Evolutionary conservation across 2,329 filamentous ascomycete species (phyloP), one percentile per base, ranked within the genome.

Genomic region (Pseudodiploospora longispora): DNA sequence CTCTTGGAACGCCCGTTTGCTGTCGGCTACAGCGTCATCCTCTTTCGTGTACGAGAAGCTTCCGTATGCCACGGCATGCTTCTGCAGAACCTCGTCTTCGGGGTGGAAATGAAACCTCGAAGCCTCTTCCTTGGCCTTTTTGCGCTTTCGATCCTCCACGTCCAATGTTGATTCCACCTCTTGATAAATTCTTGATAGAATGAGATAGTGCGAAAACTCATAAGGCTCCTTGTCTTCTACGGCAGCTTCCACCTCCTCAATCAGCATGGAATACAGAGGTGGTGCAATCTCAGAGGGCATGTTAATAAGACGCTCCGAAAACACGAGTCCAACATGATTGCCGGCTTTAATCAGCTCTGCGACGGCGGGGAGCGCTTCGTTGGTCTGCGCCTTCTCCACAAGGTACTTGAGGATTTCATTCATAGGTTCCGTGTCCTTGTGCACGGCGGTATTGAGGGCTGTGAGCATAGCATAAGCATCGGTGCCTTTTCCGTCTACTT

Each of bases 241-340:
- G 1, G 93, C 93, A 60, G 84, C 90, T 57, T 84, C 75, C 41
- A 98, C 82, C 73, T 98, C 93, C 59, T 97, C 89, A 40, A 87
- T 71, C 41, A 98, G 78, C 88, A 96, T 95, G 41, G 76, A 81
- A 75, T 96, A 97, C 80, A 97, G 85, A 4, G 93, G 91, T 30
- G 93, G 91, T 10, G 89, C 81, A 50, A 95, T 82, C 65, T 97
- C 87, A 10, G 87, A 74, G n/a, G 93, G 93, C 73, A 96, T 90
- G 70, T 98, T 98, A 71, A 98, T 89, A 56, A 97, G 74, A 27
- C 91, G 82, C 65, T 98, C 93, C 3, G 88, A 87, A n/a, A 98
- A 73, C 29, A 98, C 77, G 10, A 98, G 71, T 4, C 89, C 93
- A 45, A 96, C 77, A 44, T 88, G 81, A 44, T 75, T 69, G 19